Percentiles rank a stretch among this genome's conserved stretches.
Evolutionary conservation across 257 asterid species (phyloP).

Genomic region (Datura wrightii): DNA sequence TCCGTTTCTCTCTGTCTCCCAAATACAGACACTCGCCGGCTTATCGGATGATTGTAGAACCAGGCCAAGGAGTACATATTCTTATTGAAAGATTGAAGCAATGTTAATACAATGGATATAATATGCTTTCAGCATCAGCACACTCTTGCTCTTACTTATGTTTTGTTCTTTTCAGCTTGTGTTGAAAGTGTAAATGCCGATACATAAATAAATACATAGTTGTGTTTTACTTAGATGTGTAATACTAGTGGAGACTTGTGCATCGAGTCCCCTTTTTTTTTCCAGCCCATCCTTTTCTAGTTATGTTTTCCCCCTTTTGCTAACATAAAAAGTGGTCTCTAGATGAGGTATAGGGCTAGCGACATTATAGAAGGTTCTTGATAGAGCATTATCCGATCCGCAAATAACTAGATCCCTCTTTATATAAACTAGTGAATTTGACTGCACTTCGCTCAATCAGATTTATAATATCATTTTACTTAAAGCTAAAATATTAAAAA

Average conservation of each 20-base stretch:
- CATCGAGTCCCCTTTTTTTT: neutral
- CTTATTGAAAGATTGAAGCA: constrained; percentile 46
- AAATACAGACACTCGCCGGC: constrained; percentile 73
- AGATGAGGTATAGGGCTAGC: neutral
- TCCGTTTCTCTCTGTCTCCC: constrained; percentile 68
- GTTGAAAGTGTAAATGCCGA: neutral
- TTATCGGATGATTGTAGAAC: constrained; percentile 83
- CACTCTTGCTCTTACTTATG: neutral
- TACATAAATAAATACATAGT: neutral
- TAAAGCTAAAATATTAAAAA: too few species aligned
- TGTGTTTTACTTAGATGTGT: neutral
- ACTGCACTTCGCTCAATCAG: too few species aligned
- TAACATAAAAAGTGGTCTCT: neutral
- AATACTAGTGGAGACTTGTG: neutral
- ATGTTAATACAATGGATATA: neutral
- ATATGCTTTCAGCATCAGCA: neutral
- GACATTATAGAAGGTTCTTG: neutral
- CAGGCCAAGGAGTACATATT: constrained; percentile 74
- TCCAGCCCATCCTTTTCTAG: neutral
- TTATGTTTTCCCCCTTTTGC: neutral
- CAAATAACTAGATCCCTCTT: too few species aligned
- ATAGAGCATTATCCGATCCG: too few species aligned
- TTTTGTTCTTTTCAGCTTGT: neutral
- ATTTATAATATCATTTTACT: too few species aligned
- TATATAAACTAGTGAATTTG: too few species aligned